Evolutionary conservation across 495 filamentous ascomycete genomes (phyloP), one percentile per base, ranked within the genome.

Genomic region (Aspergillus conjunctus): DNA sequence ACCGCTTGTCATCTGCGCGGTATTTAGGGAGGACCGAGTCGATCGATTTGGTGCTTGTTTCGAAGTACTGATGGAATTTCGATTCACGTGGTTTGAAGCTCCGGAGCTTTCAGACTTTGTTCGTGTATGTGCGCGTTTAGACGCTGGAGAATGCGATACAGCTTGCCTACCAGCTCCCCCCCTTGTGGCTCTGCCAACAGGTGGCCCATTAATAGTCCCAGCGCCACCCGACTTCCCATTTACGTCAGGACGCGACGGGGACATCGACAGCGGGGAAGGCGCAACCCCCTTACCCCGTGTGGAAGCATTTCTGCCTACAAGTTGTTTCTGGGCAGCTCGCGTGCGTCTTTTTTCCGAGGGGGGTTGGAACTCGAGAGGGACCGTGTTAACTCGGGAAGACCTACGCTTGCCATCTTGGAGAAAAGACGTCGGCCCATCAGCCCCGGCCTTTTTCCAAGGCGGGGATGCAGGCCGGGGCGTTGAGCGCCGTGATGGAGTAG

Each of bases 391-490:
- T 62, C 93, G 82, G 37, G 90, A 90, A 9, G 93, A 97, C 72
- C 91, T 94, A 56, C 94, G 84, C 62, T 86, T 87, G 46, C 94
- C 94, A 76, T 91, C 87, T 62, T 88, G 86, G 22, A 87, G 73
- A 63, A 96, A 91, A 0, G 90, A 88, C 9, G 94, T 91, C 4
- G 94, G 94, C 0, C 93, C 95, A 45, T 96, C 91, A 26, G 86
- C 89, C 48, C 89, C 87, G 53, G 89, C 79, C 71, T 87, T 93
- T 78, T 94, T 98, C 94, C 94, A 98, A 22, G 94, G 94, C 58
- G 94, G 94, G 32, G 94, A 97, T 55, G 73, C 69, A 49, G 77
- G 74, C 54, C 84, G 79, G 50, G 82, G 76, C 20, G 74, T 73
- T 12, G 83, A 82, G 30, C 76, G 79, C 55, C 73, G 74, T 44